Conservation (phyloP, 129 eudicot genomes). For the Logfia minima region DNA sequence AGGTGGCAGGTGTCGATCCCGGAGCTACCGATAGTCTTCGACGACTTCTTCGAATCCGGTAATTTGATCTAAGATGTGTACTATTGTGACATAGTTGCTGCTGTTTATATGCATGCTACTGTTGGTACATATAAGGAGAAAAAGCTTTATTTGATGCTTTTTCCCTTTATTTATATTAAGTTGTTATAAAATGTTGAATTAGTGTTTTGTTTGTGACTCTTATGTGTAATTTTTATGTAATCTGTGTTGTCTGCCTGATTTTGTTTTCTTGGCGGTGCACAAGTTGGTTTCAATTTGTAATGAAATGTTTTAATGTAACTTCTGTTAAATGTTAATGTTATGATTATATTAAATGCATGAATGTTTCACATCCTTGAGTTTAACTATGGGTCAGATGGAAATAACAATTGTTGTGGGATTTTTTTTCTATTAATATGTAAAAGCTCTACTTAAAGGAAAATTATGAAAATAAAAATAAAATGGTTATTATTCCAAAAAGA, state of each 20-base stretch:
- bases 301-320: slow-evolving; percentile 9
- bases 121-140: slow-evolving; percentile 23
- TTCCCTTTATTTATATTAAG: background rate
- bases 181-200: background rate
- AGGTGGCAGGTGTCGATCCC: slow-evolving; percentile 45
- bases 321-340: background rate
- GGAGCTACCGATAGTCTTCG: slow-evolving; percentile 72
- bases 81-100: background rate
- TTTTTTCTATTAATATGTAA: background rate
- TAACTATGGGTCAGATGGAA: background rate
- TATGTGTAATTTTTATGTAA: slow-evolving; percentile 22
- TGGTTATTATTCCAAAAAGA: background rate
- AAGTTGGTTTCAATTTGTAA: slow-evolving; percentile 25
- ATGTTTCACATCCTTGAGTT: background rate
- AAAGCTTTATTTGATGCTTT: slow-evolving; percentile 37
- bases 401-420: background rate
- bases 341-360: background rate
- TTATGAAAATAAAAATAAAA: background rate
- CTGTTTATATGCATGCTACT: slow-evolving; percentile 31
- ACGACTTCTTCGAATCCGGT: slow-evolving; percentile 61
- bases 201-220: background rate
- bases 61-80: slow-evolving; percentile 24
- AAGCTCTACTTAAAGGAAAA: background rate
- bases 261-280: slow-evolving; percentile 34
- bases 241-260: slow-evolving; percentile 32